Evolutionary conservation across 495 filamentous ascomycete genomes (phyloP).

Genomic region (Melanomma pulvis-pyrius): DNA sequence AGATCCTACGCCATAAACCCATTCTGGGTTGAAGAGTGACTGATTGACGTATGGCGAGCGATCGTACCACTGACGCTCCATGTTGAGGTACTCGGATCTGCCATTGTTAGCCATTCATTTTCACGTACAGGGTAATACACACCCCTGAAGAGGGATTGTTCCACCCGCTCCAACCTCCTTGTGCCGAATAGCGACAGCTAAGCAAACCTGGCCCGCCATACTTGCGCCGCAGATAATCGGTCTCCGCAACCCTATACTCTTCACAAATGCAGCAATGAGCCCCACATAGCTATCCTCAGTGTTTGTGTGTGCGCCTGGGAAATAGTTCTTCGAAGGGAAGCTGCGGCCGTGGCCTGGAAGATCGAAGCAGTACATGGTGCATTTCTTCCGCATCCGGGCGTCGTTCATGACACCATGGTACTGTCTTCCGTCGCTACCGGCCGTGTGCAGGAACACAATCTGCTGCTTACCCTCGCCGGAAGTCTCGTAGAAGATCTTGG

Average conservation of each 20-base stretch:
- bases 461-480: slow-evolving; percentile 46
- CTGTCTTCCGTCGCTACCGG: slow-evolving; percentile 47
- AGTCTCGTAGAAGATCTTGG: slow-evolving; percentile 49
- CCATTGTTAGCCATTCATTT: not conserved
- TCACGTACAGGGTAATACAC: not conserved
- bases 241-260: slow-evolving; percentile 43
- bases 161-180: slow-evolving; percentile 47
- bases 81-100: slow-evolving; percentile 41
- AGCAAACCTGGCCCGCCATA: slow-evolving; percentile 51
- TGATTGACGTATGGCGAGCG: slow-evolving; percentile 42
- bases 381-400: slow-evolving; percentile 42
- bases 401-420: slow-evolving; percentile 51
- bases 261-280: slow-evolving; percentile 45
- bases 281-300: slow-evolving; percentile 49
- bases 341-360: slow-evolving; percentile 47
- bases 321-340: slow-evolving; percentile 43
- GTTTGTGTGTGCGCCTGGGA: slow-evolving; percentile 47
- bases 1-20: slow-evolving; percentile 45
- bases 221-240: slow-evolving; percentile 50
- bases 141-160: slow-evolving; percentile 48
- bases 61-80: slow-evolving; percentile 38
- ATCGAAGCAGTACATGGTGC: slow-evolving; percentile 48
- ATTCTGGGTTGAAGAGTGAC: slow-evolving; percentile 49
- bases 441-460: slow-evolving; percentile 49
- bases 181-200: slow-evolving; percentile 44